Evolutionary conservation across 2,329 filamentous ascomycete species (phyloP).

Genomic region (Bipolaris cookei): DNA sequence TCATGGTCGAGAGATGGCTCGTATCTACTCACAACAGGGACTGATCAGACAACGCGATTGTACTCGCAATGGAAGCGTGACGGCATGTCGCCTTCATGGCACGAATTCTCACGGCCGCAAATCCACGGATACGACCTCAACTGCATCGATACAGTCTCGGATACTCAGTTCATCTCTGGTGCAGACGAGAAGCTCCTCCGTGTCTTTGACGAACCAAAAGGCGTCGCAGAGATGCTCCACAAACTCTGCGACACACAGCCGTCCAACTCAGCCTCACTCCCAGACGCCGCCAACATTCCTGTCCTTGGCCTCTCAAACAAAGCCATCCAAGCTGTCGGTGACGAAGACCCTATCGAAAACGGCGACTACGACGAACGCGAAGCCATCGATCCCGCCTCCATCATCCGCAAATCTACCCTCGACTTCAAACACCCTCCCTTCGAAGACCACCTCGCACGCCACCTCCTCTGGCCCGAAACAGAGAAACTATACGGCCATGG

Average conservation of each 20-base stretch:
- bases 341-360: constrained; percentile 39
- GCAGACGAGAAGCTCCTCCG: constrained; percentile 98
- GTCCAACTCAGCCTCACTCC: constrained; percentile 54
- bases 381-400: constrained; percentile 61
- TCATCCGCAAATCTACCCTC: constrained; percentile 66
- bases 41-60: constrained; percentile 90
- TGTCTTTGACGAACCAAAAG: constrained; percentile 88
- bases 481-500: constrained; percentile 98
- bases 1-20: constrained; percentile 82
- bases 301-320: constrained; percentile 97
- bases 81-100: constrained; percentile 68
- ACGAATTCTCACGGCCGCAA: constrained; percentile 93
- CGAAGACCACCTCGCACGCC: constrained; percentile 86
- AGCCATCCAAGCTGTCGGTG: constrained; percentile 66
- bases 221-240: constrained; percentile 76
- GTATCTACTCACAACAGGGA: constrained; percentile 86
- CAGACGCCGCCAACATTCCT: constrained; percentile 92
- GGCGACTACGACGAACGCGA: constrained; percentile 60
- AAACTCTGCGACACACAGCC: constrained; percentile 67
- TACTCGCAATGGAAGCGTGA: constrained; percentile 76
- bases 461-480: constrained; percentile 92
- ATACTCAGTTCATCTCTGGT: constrained; percentile 84
- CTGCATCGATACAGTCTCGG: constrained; percentile 79
- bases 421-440: constrained; percentile 76
- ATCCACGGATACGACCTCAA: constrained; percentile 99